phyloP scores from a whole-genome alignment of 148 eudicot genomes.

The Rhododendron vialii region DNA sequence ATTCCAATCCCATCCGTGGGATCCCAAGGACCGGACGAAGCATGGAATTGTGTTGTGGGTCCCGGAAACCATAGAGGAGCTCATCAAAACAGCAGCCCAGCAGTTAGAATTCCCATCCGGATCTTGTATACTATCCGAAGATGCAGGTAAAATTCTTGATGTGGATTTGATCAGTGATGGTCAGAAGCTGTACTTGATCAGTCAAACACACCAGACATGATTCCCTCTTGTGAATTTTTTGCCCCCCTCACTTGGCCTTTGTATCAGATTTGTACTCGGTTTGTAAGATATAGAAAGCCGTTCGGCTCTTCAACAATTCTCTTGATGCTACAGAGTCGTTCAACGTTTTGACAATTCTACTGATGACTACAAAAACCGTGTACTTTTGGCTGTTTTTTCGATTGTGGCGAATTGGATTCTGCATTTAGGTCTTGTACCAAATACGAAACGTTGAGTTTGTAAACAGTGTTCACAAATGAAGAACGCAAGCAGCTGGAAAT shows the following conservation, averaged over 20 bases:
- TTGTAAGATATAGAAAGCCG: neutral
- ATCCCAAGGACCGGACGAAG: slow-evolving; percentile 28
- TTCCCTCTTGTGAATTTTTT: neutral
- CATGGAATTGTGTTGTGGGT: slow-evolving; percentile 74
- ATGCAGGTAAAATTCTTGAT: slow-evolving; percentile 73
- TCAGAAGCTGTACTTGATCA: slow-evolving; percentile 66
- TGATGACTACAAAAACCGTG: neutral
- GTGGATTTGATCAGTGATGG: slow-evolving; percentile 66
- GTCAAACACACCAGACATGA: slow-evolving; percentile 17
- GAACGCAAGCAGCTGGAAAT: neutral
- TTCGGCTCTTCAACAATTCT: neutral
- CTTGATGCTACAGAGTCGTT: neutral
- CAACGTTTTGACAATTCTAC: neutral
- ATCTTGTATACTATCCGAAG: slow-evolving; percentile 61
- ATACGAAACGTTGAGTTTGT: neutral
- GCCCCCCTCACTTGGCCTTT: neutral
- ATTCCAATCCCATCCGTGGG: slow-evolving; percentile 59
- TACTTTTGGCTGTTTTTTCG: neutral
- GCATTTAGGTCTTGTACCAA: neutral
- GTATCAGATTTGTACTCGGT: neutral
- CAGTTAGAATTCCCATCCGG: slow-evolving; percentile 32
- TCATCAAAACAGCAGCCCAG: slow-evolving; percentile 44
- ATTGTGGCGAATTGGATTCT: neutral
- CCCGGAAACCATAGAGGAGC: slow-evolving; percentile 57
- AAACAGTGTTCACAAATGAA: neutral